Percentiles rank a stretch among this genome's conserved stretches.
Conservation (phyloP, 2,329 filamentous ascomycete species). For the Bimuria novae-zelandiae region DNA sequence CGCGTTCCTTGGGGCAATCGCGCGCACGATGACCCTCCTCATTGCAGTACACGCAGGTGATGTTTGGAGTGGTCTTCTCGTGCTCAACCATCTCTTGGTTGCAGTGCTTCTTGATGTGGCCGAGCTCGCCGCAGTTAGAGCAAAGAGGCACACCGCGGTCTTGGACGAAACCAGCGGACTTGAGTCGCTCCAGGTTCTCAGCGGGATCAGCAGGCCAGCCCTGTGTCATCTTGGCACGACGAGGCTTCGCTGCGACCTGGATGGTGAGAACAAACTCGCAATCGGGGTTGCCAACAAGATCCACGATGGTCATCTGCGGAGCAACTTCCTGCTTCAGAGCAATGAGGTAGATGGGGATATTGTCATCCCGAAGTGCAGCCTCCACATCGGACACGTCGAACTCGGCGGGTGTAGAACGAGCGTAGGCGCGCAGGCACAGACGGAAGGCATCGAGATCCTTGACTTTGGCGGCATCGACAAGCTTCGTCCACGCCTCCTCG, state of each 20-base stretch:
- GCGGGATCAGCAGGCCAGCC: slow-evolving; percentile 63
- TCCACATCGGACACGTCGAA: slow-evolving; percentile 56
- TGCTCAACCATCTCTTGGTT: slow-evolving; percentile 60
- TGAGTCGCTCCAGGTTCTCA: slow-evolving; percentile 68
- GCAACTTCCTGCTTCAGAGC: slow-evolving; percentile 52
- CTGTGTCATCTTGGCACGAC: slow-evolving; percentile 56
- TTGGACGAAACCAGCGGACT: slow-evolving; percentile 67
- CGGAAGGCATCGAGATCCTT: slow-evolving; percentile 58
- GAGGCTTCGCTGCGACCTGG: slow-evolving; percentile 63
- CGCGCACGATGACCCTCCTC: slow-evolving; percentile 68
- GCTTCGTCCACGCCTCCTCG: slow-evolving; percentile 55
- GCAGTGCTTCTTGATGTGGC: slow-evolving; percentile 66
- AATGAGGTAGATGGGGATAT: slow-evolving; percentile 57
- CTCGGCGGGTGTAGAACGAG: slow-evolving; percentile 34
- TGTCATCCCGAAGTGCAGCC: slow-evolving; percentile 54
- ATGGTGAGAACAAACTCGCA: slow-evolving; percentile 69
- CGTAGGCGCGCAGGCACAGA: slow-evolving; percentile 53
- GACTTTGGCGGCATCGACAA: slow-evolving; percentile 55
- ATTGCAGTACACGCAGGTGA: slow-evolving; percentile 69
- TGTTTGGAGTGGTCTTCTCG: slow-evolving; percentile 47
- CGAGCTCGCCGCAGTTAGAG: slow-evolving; percentile 66
- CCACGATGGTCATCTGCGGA: slow-evolving; percentile 55
- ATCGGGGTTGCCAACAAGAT: slow-evolving; percentile 60
- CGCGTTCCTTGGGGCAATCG: slow-evolving; percentile 62
- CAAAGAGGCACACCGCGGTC: slow-evolving; percentile 65